These are phyloP conservation scores for Oryza australiensis DNA, from an alignment of 176 grass and related monocot genomes.

Conservation along the genomic window DNA sequence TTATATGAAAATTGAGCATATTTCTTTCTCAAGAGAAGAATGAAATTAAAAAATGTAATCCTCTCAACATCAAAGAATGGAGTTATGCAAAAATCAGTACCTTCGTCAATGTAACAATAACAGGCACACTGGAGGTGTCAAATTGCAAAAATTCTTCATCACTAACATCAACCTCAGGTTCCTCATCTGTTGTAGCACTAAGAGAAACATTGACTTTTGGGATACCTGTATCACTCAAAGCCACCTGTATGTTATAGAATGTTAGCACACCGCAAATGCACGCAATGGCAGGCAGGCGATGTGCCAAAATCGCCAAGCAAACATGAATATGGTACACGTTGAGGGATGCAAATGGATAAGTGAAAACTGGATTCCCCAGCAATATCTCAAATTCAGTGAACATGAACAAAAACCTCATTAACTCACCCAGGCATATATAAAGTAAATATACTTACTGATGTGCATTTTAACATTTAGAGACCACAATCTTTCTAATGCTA, in stretches of 20 bases:
- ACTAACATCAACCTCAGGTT: conserved; percentile 82
- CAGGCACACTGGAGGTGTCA: conserved; percentile 84
- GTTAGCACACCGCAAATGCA: conserved; percentile 6
- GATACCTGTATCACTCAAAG: conserved; percentile 90
- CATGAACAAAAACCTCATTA: neutral
- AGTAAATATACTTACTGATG: neutral
- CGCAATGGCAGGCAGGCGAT: neutral
- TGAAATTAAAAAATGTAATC: neutral
- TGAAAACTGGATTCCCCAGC: neutral
- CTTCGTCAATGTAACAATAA: conserved; percentile 89
- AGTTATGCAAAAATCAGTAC: conserved; percentile 31
- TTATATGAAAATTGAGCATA: neutral
- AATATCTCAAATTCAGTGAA: neutral
- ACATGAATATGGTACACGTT: neutral
- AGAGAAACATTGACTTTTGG: conserved; percentile 83
- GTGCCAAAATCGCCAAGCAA: neutral
- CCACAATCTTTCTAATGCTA: neutral
- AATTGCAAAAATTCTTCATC: conserved; percentile 96
- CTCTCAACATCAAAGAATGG: neutral
- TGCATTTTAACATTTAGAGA: neutral
- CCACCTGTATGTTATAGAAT: conserved; percentile 51
- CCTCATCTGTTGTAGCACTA: conserved; percentile 59
- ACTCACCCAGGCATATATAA: neutral
- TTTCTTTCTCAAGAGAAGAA: neutral
- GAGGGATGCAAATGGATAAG: neutral